phyloP scores from a whole-genome alignment of 441 rosid species.

The Gossypium gossypioides region DNA sequence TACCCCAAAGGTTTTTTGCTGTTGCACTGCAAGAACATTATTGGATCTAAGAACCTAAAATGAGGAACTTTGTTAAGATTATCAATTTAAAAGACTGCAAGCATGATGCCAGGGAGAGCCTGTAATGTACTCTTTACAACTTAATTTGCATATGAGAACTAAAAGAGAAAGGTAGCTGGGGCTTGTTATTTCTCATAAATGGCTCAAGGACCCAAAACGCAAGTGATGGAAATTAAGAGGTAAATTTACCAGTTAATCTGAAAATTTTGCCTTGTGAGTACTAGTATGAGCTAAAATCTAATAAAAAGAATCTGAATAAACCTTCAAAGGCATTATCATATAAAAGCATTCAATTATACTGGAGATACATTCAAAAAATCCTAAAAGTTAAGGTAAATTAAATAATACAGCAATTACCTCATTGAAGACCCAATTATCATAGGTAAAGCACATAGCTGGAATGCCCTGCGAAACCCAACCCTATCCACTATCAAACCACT shows the following conservation, averaged over 20 bases:
- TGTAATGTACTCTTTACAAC: not conserved
- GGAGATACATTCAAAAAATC: not conserved
- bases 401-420: slow-evolving; percentile 41
- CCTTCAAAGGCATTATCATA: not conserved
- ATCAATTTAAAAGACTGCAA: slow-evolving; percentile 6
- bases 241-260: not conserved
- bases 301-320: not conserved
- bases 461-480: slow-evolving; percentile 77
- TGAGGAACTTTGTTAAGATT: not conserved
- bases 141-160: not conserved
- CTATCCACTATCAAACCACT: slow-evolving; percentile 91
- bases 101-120: not conserved
- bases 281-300: not conserved
- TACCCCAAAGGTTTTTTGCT: slow-evolving; percentile 51
- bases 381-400: not conserved
- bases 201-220: not conserved
- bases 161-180: not conserved
- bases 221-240: not conserved
- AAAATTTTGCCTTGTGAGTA: not conserved
- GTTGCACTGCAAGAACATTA: slow-evolving; percentile 46
- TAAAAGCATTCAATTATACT: not conserved
- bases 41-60: not conserved
- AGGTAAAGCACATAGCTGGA: slow-evolving; percentile 83
- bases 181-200: not conserved
- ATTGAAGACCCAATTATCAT: slow-evolving; percentile 76